These are phyloP conservation scores for Microcera coccophila DNA, from an alignment of 2,329 filamentous ascomycete genomes.

Conservation along the genomic window DNA sequence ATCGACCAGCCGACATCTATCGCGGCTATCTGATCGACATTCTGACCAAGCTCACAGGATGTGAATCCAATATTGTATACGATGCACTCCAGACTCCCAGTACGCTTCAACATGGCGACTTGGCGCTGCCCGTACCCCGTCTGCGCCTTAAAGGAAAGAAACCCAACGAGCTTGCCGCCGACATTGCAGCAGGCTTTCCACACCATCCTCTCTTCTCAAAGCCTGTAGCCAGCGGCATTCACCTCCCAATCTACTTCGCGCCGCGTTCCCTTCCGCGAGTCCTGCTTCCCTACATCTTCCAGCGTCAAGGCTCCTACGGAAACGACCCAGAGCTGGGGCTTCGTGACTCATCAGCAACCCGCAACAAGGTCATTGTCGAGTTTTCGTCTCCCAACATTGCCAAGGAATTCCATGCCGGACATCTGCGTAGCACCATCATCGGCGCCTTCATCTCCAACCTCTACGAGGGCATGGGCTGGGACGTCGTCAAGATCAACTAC, in stretches of 20 bases:
- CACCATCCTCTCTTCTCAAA: too few species aligned
- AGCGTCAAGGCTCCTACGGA: slow-evolving; percentile 6
- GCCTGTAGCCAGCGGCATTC: too few species aligned
- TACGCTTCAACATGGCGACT: too few species aligned
- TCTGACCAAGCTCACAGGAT: too few species aligned
- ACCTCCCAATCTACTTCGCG: slow-evolving; percentile 11
- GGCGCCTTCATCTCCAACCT: slow-evolving; percentile 65
- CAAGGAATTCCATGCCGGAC: slow-evolving; percentile 70
- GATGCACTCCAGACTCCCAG: too few species aligned
- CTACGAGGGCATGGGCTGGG: slow-evolving; percentile 62
- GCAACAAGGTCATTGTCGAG: slow-evolving; percentile 55
- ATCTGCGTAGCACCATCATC: slow-evolving; percentile 73
- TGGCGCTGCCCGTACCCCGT: too few species aligned
- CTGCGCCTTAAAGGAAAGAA: too few species aligned
- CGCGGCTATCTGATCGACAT: too few species aligned
- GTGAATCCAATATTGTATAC: too few species aligned
- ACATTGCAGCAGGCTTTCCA: too few species aligned
- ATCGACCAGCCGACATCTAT: too few species aligned
- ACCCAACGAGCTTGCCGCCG: too few species aligned
- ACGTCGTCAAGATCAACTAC: slow-evolving; percentile 65
- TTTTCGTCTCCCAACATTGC: slow-evolving; percentile 76
- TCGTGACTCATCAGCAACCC: slow-evolving; percentile 1
- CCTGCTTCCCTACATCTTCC: slow-evolving; percentile 12
- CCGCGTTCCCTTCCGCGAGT: slow-evolving; percentile 9
- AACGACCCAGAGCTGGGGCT: slow-evolving; percentile 7